Conservation (phyloP, 768 basidiomycete species). For the Phylloporus rhodoxanthus region DNA sequence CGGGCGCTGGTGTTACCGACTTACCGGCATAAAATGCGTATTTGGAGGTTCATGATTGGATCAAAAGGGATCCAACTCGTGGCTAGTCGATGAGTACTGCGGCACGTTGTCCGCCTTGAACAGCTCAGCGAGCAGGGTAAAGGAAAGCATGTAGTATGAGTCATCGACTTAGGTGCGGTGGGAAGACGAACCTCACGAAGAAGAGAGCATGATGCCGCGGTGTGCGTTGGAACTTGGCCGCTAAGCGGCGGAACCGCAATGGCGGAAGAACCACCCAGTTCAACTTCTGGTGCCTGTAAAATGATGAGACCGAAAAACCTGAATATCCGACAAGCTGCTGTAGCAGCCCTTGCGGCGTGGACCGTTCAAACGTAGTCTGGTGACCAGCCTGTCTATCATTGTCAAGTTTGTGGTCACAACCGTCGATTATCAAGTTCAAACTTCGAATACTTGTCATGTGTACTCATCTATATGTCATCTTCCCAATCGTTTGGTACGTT, state of each 20-base stretch:
- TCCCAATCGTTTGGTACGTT: constrained; percentile 54
- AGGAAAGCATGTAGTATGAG: too few species aligned
- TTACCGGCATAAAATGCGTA: background rate
- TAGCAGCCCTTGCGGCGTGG: too few species aligned
- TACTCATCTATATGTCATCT: constrained; percentile 39
- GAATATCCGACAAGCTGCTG: too few species aligned
- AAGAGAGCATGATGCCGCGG: background rate
- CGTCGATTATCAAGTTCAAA: too few species aligned
- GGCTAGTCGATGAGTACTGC: background rate
- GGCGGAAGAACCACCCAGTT: background rate
- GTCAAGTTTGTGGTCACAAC: too few species aligned
- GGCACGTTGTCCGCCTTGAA: background rate
- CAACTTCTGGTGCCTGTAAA: background rate
- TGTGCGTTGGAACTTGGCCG: background rate
- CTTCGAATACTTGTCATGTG: too few species aligned
- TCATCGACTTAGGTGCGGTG: background rate
- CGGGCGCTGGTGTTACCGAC: background rate
- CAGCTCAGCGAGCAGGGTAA: background rate
- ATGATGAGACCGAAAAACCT: background rate
- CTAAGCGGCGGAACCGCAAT: background rate
- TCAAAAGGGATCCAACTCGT: too few species aligned
- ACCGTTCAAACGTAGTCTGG: too few species aligned
- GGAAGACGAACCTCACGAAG: background rate
- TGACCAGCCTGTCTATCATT: too few species aligned
- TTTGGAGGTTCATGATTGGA: too few species aligned